Conservation (phyloP, 345 rosid species). For the Mallotus nudiflorus region DNA sequence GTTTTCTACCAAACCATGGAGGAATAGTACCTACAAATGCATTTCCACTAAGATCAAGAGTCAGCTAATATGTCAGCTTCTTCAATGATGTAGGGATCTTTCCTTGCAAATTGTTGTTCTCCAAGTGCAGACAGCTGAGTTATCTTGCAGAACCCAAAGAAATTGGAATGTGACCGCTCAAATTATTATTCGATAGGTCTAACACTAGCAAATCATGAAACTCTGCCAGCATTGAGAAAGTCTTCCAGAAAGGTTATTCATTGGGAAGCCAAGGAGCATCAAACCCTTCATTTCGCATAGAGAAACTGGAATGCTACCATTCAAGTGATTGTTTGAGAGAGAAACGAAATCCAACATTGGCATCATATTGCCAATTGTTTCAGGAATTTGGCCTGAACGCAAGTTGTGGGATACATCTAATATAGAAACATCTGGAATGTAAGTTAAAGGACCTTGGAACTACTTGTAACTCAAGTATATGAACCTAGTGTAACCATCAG, state of each 20-base stretch:
- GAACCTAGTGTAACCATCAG: not conserved
- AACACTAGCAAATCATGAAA: not conserved
- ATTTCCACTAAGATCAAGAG: conserved; percentile 21
- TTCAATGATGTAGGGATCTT: conserved; percentile 9
- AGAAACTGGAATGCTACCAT: conserved; percentile 20
- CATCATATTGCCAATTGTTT: conserved; percentile 11
- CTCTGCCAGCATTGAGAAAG: conserved; percentile 12
- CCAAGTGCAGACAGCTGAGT: conserved; percentile 5
- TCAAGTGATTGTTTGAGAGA: conserved; percentile 12
- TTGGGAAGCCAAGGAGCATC: conserved; percentile 11
- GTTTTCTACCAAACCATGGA: conserved; percentile 12
- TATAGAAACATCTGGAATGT: conserved; percentile 4
- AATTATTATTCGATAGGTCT: conserved; percentile 15
- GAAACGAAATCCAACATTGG: conserved; percentile 3
- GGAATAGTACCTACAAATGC: conserved; percentile 8
- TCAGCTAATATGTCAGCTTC: not conserved
- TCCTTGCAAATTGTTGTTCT: conserved; percentile 11
- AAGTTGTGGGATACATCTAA: conserved; percentile 15
- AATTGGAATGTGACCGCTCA: conserved; percentile 11
- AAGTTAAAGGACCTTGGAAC: conserved; percentile 15
- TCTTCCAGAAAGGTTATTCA: conserved; percentile 15
- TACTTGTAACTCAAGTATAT: conserved; percentile 11
- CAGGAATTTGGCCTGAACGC: conserved; percentile 9
- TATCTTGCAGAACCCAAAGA: conserved; percentile 7
- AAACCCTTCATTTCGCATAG: conserved; percentile 12